Evolutionary conservation across 495 filamentous ascomycete species (phyloP).

Genomic region (Aspergillus sclerotioniger): DNA sequence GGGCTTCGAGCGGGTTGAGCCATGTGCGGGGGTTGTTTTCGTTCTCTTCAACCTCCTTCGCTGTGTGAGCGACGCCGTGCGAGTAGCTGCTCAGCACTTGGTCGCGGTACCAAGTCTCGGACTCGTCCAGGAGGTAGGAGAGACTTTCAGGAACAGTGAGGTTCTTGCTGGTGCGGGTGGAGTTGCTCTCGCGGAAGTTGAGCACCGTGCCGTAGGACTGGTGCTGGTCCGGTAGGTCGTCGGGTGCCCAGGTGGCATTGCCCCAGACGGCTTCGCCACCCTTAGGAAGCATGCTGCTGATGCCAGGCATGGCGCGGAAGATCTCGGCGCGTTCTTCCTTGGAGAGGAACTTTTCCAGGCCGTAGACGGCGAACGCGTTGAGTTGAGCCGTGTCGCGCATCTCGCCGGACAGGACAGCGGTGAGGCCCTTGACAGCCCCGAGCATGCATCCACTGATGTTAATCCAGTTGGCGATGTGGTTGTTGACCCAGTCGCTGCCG

Average conservation of each 20-base stretch:
- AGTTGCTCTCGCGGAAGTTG: constrained; percentile 75
- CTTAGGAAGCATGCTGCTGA: constrained; percentile 95
- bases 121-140: constrained; percentile 69
- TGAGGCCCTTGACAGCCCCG: constrained; percentile 86
- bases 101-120: constrained; percentile 81
- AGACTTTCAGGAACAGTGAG: constrained; percentile 77
- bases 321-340: constrained; percentile 89
- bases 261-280: constrained; percentile 95
- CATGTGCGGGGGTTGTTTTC: constrained; percentile 79
- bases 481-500: constrained; percentile 86
- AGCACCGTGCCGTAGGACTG: constrained; percentile 77
- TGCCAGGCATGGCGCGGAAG: constrained; percentile 94
- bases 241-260: constrained; percentile 83
- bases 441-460: constrained; percentile 99
- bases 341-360: constrained; percentile 90
- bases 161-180: constrained; percentile 63
- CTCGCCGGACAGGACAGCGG: constrained; percentile 89
- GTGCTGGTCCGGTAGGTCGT: constrained; percentile 72
- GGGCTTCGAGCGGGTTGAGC: constrained; percentile 91
- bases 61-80: constrained; percentile 81
- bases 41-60: constrained; percentile 80
- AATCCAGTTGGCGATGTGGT: constrained; percentile 89
- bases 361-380: constrained; percentile 96
- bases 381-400: constrained; percentile 98
- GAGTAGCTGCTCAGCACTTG: constrained; percentile 75